A percentile compares a stretch with the other conserved stretches of the same genome.
Conservation (phyloP, 2,329 filamentous ascomycete genomes). For the Cryphonectria parasitica region DNA sequence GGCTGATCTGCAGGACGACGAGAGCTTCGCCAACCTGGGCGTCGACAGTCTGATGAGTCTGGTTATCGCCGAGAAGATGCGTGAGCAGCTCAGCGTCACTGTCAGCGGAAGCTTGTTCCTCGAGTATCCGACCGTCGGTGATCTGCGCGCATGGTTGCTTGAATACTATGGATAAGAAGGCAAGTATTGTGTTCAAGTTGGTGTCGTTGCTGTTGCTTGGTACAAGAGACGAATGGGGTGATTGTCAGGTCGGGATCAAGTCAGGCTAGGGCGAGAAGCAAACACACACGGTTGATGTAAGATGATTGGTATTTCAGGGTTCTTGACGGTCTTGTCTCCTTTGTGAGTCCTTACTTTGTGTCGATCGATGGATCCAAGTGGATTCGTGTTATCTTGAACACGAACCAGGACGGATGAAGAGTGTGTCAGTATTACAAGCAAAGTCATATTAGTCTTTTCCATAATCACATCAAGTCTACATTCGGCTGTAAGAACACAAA, state of each 20-base stretch:
- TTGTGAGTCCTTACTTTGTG: too few species aligned
- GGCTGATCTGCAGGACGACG: conserved; percentile 46
- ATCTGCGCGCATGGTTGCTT: conserved; percentile 15
- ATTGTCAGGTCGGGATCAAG: background rate
- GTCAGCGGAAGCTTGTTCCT: conserved; percentile 39
- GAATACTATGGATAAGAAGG: conserved; percentile 16
- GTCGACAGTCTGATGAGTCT: conserved; percentile 44
- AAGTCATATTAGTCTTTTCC: background rate
- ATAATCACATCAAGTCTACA: too few species aligned
- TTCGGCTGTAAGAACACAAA: too few species aligned
- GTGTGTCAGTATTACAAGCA: background rate
- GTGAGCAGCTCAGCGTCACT: conserved; percentile 37
- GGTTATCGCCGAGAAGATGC: conserved; percentile 41
- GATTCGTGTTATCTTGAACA: background rate
- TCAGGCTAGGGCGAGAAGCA: background rate
- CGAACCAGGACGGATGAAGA: background rate
- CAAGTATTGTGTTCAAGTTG: background rate
- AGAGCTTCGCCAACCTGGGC: conserved; percentile 41
- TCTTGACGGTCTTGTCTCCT: too few species aligned
- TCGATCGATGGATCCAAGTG: too few species aligned
- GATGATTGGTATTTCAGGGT: background rate
- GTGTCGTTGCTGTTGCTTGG: background rate
- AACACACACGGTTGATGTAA: background rate
- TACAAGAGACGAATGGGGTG: background rate
- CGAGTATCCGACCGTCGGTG: conserved; percentile 38